These are phyloP conservation scores for Populus hybrid DNA, from an alignment of 441 rosid species.

Conservation along the genomic window DNA sequence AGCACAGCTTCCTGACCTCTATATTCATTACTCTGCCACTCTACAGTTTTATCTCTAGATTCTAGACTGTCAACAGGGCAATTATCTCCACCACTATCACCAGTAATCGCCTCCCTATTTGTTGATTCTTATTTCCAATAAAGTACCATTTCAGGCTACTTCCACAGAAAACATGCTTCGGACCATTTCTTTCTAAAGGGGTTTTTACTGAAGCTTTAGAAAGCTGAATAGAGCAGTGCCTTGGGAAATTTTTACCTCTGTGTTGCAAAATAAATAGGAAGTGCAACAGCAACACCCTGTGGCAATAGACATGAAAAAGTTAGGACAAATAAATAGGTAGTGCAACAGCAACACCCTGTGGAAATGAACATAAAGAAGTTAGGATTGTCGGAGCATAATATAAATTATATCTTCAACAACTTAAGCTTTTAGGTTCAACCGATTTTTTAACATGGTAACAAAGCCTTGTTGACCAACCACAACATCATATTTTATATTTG, in stretches of 20 bases:
- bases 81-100: too few relatives aligned
- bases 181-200: not conserved
- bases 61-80: too few relatives aligned
- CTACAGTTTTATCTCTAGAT: too few relatives aligned
- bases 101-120: not conserved
- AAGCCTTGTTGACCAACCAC: not conserved
- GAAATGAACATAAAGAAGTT: too few relatives aligned
- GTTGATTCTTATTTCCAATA: not conserved
- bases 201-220: not conserved
- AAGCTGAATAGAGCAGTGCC: conserved; percentile 12
- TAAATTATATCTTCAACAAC: too few relatives aligned
- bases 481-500: not conserved
- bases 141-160: not conserved
- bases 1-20: not conserved
- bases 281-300: too few relatives aligned
- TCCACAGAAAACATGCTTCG: not conserved
- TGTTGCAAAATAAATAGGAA: conserved; percentile 83
- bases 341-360: too few relatives aligned
- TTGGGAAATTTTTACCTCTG: conserved; percentile 58
- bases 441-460: too few relatives aligned
- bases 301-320: too few relatives aligned
- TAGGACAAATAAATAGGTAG: too few relatives aligned
- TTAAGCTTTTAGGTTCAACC: too few relatives aligned
- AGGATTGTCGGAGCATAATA: too few relatives aligned
- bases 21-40: not conserved